Percentiles rank a stretch among this genome's conserved stretches.
phyloP scores from a whole-genome alignment of 2,329 filamentous ascomycete genomes.

The Nannizziopsis arthrosporioides region DNA sequence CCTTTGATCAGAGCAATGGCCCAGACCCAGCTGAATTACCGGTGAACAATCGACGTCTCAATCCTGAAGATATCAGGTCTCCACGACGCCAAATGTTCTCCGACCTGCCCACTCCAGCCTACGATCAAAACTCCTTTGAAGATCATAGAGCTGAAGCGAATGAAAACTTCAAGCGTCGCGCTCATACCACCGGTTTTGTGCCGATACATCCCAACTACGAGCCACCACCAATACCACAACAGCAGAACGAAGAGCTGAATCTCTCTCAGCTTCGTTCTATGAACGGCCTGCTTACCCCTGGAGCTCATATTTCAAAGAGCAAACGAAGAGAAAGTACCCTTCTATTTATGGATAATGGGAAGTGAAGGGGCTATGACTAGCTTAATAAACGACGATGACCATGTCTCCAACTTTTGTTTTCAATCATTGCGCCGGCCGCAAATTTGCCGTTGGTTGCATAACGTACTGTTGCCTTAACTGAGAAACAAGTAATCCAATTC shows the following conservation, averaged over 20 bases:
- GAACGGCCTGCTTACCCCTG: constrained; percentile 33
- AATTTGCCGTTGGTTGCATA: background rate
- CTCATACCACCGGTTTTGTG: constrained; percentile 40
- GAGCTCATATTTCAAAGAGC: constrained; percentile 26
- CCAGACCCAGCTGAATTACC: constrained; percentile 30
- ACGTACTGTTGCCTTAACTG: too few species aligned
- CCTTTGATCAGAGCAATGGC: background rate
- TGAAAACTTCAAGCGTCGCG: constrained; percentile 18
- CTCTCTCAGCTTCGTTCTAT: constrained; percentile 24
- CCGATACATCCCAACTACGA: constrained; percentile 42
- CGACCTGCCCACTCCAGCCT: constrained; percentile 53
- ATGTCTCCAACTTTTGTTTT: background rate
- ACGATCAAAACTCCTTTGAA: constrained; percentile 46
- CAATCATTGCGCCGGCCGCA: background rate
- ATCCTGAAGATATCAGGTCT: constrained; percentile 50
- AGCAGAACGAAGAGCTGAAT: constrained; percentile 16
- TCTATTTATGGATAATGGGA: constrained; percentile 33
- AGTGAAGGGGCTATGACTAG: constrained; percentile 15
- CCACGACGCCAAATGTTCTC: constrained; percentile 55
- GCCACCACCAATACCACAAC: constrained; percentile 20
- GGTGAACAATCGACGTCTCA: constrained; percentile 27
- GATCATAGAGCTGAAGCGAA: constrained; percentile 12
- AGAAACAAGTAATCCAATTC: too few species aligned
- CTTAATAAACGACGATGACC: background rate
- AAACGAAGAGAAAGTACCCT: constrained; percentile 41